These are phyloP conservation scores for Caryopteris hybrid DNA, from an alignment of 305 asterid species.

Conservation along the genomic window DNA sequence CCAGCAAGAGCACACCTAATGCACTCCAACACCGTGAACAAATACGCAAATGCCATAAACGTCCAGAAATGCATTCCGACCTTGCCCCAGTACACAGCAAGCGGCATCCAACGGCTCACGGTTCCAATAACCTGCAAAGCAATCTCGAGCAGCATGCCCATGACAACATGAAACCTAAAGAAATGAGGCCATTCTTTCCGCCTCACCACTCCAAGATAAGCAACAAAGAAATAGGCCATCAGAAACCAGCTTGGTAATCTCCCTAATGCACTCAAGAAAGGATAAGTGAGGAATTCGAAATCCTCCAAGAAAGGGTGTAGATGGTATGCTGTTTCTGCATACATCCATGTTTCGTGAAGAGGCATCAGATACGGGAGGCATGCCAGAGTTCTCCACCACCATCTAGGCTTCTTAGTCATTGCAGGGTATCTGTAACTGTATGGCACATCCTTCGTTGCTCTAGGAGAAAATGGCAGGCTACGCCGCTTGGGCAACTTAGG, in stretches of 20 bases:
- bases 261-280: slow-evolving; percentile 58
- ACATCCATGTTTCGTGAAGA: slow-evolving; percentile 84
- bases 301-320: slow-evolving; percentile 67
- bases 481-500: slow-evolving; percentile 31
- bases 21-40: slow-evolving; percentile 82
- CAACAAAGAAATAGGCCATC: slow-evolving; percentile 70
- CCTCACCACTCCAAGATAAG: slow-evolving; percentile 76
- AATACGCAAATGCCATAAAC: slow-evolving; percentile 51
- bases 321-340: slow-evolving; percentile 72
- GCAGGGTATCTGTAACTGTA: slow-evolving; percentile 52
- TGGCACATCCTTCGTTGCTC: slow-evolving; percentile 53
- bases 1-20: slow-evolving; percentile 74
- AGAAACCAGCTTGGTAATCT: slow-evolving; percentile 77
- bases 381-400: slow-evolving; percentile 91
- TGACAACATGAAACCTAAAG: slow-evolving; percentile 80
- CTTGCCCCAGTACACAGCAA: slow-evolving; percentile 69
- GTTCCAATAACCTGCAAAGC: slow-evolving; percentile 70
- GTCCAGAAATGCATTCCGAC: slow-evolving; percentile 88
- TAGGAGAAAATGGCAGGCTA: slow-evolving; percentile 11
- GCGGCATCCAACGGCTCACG: slow-evolving; percentile 82
- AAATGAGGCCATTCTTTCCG: slow-evolving; percentile 90
- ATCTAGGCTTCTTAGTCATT: slow-evolving; percentile 70
- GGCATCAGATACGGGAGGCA: slow-evolving; percentile 88
- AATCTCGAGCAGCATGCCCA: slow-evolving; percentile 82
- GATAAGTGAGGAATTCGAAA: slow-evolving; percentile 58